Percentiles rank a stretch among this genome's conserved stretches.
Conservation (phyloP, 306 rosid species). For the Cyclanthera cordifolia region DNA sequence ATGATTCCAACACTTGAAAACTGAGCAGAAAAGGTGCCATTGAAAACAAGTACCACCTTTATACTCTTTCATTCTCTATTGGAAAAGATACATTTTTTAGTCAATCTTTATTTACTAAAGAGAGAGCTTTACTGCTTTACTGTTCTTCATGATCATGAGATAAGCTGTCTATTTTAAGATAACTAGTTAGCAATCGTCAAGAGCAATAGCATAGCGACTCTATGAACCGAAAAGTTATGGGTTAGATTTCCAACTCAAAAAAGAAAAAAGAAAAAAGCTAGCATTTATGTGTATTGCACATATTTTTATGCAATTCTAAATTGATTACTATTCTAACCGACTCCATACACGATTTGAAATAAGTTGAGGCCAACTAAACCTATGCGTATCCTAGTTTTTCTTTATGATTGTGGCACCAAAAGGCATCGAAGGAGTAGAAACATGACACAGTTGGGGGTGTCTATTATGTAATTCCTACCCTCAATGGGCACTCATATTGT, state of each 20-base stretch:
- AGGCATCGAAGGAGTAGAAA: no score
- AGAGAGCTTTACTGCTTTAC: neutral
- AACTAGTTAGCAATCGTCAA: no score
- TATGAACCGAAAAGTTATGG: no score
- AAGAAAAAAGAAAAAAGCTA: no score
- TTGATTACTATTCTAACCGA: neutral
- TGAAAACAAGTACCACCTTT: neutral
- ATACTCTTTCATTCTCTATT: neutral
- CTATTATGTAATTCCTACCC: neutral
- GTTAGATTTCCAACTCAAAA: no score
- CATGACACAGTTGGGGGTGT: no score
- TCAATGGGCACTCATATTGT: neutral
- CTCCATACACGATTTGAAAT: no score
- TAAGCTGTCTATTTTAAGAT: neutral
- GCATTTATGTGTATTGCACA: neutral
- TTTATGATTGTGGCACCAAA: no score
- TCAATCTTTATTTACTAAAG: neutral
- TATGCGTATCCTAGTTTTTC: neutral
- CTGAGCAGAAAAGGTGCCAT: neutral
- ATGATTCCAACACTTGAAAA: slow-evolving; percentile 24
- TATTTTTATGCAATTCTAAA: neutral
- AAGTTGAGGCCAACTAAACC: neutral
- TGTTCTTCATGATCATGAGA: neutral
- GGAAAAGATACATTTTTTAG: neutral
- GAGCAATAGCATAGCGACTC: no score